These are phyloP conservation scores for Dunaliella primolecta DNA, from an alignment of 139 green algal species.

Conservation along the genomic window DNA sequence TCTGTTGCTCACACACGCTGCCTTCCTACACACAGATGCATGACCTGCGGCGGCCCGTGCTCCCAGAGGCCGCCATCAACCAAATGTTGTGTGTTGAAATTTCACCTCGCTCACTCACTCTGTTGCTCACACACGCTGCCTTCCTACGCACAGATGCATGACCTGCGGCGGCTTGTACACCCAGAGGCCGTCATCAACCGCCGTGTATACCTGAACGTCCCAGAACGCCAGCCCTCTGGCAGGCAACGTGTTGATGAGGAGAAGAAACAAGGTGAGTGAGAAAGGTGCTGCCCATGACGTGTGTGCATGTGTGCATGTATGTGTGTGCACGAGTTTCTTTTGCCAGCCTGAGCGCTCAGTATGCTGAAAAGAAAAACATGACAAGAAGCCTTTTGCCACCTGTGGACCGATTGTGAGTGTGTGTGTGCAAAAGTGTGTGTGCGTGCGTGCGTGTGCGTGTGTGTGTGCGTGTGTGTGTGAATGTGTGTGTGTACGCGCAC, in stretches of 20 bases:
- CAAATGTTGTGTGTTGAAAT: too few species aligned
- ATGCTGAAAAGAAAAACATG: too few species aligned
- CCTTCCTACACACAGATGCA: neutral
- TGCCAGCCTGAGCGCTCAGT: too few species aligned
- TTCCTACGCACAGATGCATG: conserved; percentile 25
- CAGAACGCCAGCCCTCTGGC: neutral
- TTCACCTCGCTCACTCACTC: neutral
- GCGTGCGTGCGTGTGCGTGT: too few species aligned
- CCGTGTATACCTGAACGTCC: conserved; percentile 29
- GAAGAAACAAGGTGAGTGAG: neutral
- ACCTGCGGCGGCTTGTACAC: conserved; percentile 30
- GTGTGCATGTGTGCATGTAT: neutral
- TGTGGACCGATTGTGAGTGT: too few species aligned
- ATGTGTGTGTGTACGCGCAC: too few species aligned
- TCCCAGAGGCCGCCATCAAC: too few species aligned
- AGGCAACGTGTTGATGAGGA: neutral
- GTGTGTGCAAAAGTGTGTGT: too few species aligned
- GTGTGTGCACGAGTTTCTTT: neutral
- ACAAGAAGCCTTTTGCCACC: too few species aligned
- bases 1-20: neutral
- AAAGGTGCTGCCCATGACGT: too few species aligned
- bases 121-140: neutral
- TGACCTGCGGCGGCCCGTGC: too few species aligned
- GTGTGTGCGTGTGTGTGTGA: too few species aligned
- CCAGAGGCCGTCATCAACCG: conserved; percentile 22